Evolutionary conservation across 73 alveolate genomes (phyloP).

Genomic region (Tetrahymena thermophila): DNA sequence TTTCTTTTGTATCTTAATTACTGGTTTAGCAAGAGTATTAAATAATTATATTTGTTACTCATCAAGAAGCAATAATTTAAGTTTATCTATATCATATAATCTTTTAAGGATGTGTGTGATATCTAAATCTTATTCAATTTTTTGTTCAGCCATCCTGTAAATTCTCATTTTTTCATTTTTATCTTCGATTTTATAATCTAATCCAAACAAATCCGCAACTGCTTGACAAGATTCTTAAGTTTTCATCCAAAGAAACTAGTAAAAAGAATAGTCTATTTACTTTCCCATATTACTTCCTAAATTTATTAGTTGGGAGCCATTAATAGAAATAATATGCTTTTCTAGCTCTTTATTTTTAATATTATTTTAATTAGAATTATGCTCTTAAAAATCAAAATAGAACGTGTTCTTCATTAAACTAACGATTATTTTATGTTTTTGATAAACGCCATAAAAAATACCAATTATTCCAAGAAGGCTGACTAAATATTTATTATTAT

Average conservation of each 20-base stretch:
- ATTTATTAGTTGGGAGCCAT: neutral
- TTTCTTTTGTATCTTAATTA: neutral
- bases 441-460: neutral
- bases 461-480: neutral
- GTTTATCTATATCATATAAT: neutral
- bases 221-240: neutral
- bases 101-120: neutral
- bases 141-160: neutral
- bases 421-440: neutral
- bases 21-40: neutral
- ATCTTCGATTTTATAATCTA: neutral
- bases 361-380: neutral
- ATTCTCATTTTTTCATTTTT: neutral
- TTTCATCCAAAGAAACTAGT: neutral
- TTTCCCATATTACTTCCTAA: neutral
- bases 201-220: neutral
- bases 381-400: neutral
- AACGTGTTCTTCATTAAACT: neutral
- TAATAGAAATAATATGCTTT: neutral
- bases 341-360: neutral
- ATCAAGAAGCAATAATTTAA: neutral
- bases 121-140: neutral
- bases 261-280: neutral
- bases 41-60: neutral
- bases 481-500: neutral